A percentile compares a stretch with the other conserved stretches of the same genome.
Evolutionary conservation across 192 early-diverging fungal species (phyloP).

Genomic region (Gaertneriomyces sp.): DNA sequence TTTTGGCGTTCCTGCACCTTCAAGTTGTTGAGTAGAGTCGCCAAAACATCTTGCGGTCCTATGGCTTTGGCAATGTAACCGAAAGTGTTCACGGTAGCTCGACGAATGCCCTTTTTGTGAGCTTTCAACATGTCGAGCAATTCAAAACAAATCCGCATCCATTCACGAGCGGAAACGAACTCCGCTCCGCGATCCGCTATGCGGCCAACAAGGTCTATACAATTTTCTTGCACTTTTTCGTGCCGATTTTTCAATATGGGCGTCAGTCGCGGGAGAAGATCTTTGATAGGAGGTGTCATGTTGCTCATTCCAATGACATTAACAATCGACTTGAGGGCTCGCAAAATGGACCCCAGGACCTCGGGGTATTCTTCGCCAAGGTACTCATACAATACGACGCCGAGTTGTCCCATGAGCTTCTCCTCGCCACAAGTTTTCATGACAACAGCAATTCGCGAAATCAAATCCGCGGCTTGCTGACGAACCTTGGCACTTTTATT

Average conservation of each 20-base stretch:
- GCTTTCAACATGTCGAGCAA: slow-evolving; percentile 95
- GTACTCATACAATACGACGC: slow-evolving; percentile 94
- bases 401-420: slow-evolving; percentile 88
- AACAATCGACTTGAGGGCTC: slow-evolving; percentile 90
- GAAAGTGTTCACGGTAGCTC: slow-evolving; percentile 97
- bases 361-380: slow-evolving; percentile 99
- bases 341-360: slow-evolving; percentile 91
- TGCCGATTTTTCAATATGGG: slow-evolving; percentile 98
- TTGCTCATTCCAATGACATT: slow-evolving; percentile 96
- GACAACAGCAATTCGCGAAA: slow-evolving; percentile 88
- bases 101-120: slow-evolving; percentile 89
- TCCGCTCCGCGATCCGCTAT: slow-evolving; percentile 98
- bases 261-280: slow-evolving; percentile 91
- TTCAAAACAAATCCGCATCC: slow-evolving; percentile 99
- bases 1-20: slow-evolving; percentile 99
- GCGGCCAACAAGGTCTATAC: slow-evolving; percentile 93
- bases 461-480: slow-evolving; percentile 96
- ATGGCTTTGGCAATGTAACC: slow-evolving; percentile 99
- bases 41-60: slow-evolving; percentile 97
- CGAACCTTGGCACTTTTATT: slow-evolving; percentile 94
- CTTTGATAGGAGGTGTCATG: slow-evolving; percentile 99
- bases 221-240: slow-evolving; percentile 90
- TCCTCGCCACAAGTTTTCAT: slow-evolving; percentile 95
- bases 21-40: slow-evolving; percentile 96
- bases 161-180: slow-evolving; percentile 92